These are phyloP conservation scores for Boletus albobrunnescens DNA, from an alignment of 1,284 basidiomycete species.

Conservation along the genomic window DNA sequence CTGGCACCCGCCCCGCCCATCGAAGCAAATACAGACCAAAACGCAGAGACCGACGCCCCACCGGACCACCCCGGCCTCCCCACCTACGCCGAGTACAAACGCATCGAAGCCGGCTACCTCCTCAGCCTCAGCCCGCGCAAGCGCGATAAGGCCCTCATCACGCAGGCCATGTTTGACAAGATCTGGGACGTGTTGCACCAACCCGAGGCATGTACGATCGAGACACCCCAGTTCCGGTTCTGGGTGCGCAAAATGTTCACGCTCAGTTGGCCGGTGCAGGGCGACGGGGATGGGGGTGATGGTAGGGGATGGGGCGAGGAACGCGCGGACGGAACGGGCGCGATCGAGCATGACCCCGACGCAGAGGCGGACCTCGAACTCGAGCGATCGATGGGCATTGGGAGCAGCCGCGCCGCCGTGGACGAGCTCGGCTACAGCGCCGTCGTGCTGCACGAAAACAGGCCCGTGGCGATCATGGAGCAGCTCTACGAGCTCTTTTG, in stretches of 20 bases:
- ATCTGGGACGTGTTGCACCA: conserved; percentile 62
- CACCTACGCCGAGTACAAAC: conserved; percentile 52
- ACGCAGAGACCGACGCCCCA: not conserved
- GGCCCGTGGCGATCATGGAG: conserved; percentile 68
- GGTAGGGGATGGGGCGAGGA: not conserved
- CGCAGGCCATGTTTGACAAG: conserved; percentile 61
- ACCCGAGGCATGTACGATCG: conserved; percentile 39
- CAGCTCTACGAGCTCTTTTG: conserved; percentile 74
- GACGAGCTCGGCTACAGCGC: conserved; percentile 18
- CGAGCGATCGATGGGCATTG: conserved; percentile 23
- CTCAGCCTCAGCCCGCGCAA: conserved; percentile 52
- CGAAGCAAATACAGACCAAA: not conserved
- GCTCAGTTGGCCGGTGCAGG: conserved; percentile 37
- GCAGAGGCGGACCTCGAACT: conserved; percentile 17
- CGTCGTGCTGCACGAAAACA: conserved; percentile 60
- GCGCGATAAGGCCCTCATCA: conserved; percentile 66
- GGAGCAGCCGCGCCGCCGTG: not conserved
- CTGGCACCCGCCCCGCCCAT: conserved; percentile 2
- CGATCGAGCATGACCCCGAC: conserved; percentile 4
- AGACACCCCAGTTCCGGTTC: conserved; percentile 67
- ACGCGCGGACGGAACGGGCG: not conserved
- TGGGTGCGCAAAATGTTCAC: conserved; percentile 80
- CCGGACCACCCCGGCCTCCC: conserved; percentile 50
- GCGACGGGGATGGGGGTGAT: not conserved
- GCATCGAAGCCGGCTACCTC: conserved; percentile 53